These are phyloP conservation scores for Gonium pectorale DNA, from an alignment of 139 green algal genomes.

Conservation along the genomic window DNA sequence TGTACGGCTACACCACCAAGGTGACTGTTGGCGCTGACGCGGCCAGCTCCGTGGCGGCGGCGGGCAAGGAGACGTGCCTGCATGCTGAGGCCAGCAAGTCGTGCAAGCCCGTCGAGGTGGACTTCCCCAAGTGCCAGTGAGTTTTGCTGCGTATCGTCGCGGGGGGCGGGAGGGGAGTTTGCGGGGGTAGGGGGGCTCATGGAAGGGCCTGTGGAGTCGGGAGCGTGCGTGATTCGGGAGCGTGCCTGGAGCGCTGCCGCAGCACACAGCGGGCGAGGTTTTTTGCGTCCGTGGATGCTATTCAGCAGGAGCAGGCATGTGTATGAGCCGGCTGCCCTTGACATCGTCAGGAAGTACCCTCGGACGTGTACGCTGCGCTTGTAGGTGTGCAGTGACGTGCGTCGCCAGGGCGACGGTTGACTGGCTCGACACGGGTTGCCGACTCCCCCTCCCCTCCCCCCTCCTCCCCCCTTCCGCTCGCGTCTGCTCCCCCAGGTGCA, in stretches of 20 bases:
- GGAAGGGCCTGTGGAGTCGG: not conserved
- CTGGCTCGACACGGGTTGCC: too few relatives aligned
- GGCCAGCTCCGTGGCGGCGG: not conserved
- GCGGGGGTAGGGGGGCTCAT: not conserved
- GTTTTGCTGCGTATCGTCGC: not conserved
- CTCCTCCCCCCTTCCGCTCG: not conserved
- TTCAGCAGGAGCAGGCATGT: too few relatives aligned
- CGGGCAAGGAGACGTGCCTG: too few relatives aligned
- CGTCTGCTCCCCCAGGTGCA: not conserved
- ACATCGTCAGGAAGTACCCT: too few relatives aligned
- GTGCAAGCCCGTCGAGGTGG: not conserved
- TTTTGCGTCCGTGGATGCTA: too few relatives aligned
- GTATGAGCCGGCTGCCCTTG: too few relatives aligned
- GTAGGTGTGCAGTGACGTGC: too few relatives aligned
- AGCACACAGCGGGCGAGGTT: too few relatives aligned
- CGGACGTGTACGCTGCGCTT: too few relatives aligned
- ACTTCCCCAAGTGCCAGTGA: constrained; percentile 29
- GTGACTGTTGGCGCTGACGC: not conserved
- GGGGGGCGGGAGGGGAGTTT: not conserved
- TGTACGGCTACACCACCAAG: not conserved
- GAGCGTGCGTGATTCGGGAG: too few relatives aligned
- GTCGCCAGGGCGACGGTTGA: too few relatives aligned
- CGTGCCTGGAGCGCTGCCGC: too few relatives aligned
- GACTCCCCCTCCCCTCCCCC: not conserved
- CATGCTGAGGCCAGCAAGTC: not conserved